Evolutionary conservation across 2,329 filamentous ascomycete species (phyloP).

Genomic region (Aspergillus tubingensis): DNA sequence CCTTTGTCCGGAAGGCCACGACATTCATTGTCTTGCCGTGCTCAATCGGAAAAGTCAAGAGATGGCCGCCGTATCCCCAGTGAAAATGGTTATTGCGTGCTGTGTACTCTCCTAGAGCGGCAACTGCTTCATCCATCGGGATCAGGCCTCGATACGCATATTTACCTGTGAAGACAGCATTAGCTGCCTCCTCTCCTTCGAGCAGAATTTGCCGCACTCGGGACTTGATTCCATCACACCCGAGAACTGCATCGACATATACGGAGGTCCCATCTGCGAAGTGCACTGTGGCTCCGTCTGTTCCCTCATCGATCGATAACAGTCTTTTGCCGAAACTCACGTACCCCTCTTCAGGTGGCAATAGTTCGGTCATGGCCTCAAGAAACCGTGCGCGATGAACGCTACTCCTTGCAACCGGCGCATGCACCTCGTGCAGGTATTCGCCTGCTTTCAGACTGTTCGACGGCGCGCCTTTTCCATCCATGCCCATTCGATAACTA

Average conservation of each 20-base stretch:
- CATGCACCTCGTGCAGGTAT: slow-evolving; percentile 2
- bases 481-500: slow-evolving; percentile 8
- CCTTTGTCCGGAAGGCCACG: slow-evolving; percentile 1
- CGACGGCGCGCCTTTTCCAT: neutral
- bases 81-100: slow-evolving; percentile 4
- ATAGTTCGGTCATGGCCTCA: neutral
- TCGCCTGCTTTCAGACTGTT: neutral
- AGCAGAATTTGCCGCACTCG: slow-evolving; percentile 9
- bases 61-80: neutral
- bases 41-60: slow-evolving; percentile 4
- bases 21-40: slow-evolving; percentile 5
- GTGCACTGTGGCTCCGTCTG: neutral
- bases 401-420: slow-evolving; percentile 2
- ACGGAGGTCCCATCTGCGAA: slow-evolving; percentile 5
- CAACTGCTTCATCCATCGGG: slow-evolving; percentile 42
- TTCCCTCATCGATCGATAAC: neutral
- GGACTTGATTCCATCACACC: slow-evolving; percentile 7
- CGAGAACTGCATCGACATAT: neutral
- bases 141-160: slow-evolving; percentile 50
- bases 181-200: neutral
- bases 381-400: slow-evolving; percentile 9
- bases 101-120: neutral
- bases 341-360: neutral
- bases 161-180: neutral
- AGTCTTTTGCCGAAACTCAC: neutral